These are phyloP conservation scores for Tylopilus subfusipes DNA, from an alignment of 768 basidiomycete species.

Conservation along the genomic window DNA sequence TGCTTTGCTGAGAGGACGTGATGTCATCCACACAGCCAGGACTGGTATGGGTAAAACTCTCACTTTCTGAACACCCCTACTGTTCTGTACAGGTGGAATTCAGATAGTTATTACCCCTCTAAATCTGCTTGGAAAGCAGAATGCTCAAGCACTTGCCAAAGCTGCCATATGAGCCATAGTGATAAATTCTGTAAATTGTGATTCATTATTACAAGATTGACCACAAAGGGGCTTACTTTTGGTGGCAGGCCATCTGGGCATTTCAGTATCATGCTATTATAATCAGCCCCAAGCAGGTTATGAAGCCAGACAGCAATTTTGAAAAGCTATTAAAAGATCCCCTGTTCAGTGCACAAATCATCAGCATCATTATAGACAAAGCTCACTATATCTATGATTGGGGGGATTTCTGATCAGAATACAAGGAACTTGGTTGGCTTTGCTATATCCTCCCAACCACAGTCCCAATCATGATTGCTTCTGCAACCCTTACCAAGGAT, in stretches of 20 bases:
- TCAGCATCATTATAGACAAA: no score
- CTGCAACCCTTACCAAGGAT: no score
- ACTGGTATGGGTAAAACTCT: slow-evolving; percentile 13
- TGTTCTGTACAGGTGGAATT: slow-evolving; percentile 15
- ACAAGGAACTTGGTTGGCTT: background rate
- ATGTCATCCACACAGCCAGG: slow-evolving; percentile 11
- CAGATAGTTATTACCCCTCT: slow-evolving; percentile 22
- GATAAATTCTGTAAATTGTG: no score
- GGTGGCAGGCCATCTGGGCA: background rate
- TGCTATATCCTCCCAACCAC: background rate
- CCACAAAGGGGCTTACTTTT: no score
- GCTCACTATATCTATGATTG: background rate
- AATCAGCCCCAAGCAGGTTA: no score
- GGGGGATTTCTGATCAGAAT: background rate
- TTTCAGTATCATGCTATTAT: background rate
- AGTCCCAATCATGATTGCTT: background rate
- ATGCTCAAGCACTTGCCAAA: background rate
- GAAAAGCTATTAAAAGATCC: background rate
- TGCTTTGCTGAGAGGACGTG: slow-evolving; percentile 1
- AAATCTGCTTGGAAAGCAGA: background rate
- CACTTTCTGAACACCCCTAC: slow-evolving; percentile 32
- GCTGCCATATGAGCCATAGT: no score
- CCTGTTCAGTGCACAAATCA: background rate
- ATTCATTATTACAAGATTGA: no score
- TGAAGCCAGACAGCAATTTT: background rate